Evolutionary conservation across 345 rosid genomes (phyloP), one percentile per base, ranked within the genome.

Genomic region (Excoecaria agallocha): DNA sequence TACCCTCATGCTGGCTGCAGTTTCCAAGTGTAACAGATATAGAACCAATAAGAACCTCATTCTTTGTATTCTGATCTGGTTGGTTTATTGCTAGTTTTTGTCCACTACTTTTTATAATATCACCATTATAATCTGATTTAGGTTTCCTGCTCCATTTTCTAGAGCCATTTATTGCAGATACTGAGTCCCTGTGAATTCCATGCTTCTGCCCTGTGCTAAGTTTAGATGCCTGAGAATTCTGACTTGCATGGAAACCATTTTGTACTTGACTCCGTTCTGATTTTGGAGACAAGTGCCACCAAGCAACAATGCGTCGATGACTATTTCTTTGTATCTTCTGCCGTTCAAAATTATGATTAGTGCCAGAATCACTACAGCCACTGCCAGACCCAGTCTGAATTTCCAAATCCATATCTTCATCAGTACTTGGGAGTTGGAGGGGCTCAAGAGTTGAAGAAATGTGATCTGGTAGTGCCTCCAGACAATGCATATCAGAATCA

Each of bases 71-170:
- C 41, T 79, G 84, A 63, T 87, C 86, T 35, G 71, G 84, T 76
- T 81, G 85, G 76, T 50, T 77, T 69, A 80, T 72, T 76, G 83
- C 81, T 74, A 85, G 88, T 70, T 82, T 85, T 56, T 79, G 80
- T 24, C 78, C 73, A 82, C 78, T 73, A 56, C 74, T 65, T 74
- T 84, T 83, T 59, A 79, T 54, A 51, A 50, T 49, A 58, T 77
- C 87, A n/a, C 55, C 87, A 50, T 77, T 86, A 78, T 74, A 78
- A 63, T 82, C 86, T 54, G 78, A 84, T 80, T 86, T 87, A 5
- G 81, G 72, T 84, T 90, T 93, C 48, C 86, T 83, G 83, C 92
- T 91, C 98, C 98, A 93, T 30, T 89, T 88, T 80, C 88, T 89
- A 63, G 77, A 84, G 68, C 85, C 84, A 76, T 73, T 82, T 67